Base-by-base conservation (phyloP, 2,329 filamentous ascomycete species). In the Ophiognomonia clavigignenti-juglandacearum region DNA sequence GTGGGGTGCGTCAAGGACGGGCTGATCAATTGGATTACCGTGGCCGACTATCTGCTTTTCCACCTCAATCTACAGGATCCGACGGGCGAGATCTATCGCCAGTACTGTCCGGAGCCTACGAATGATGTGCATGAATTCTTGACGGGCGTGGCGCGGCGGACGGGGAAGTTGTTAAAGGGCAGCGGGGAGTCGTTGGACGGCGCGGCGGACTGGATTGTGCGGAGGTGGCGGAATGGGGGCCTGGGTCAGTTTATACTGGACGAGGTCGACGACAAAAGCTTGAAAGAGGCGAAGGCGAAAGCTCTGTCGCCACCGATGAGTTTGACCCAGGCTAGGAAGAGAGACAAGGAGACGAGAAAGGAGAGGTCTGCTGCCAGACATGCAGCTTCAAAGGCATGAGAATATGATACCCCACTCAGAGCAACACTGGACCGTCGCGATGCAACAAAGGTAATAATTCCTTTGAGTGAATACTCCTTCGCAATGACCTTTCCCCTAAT, bases 1-100 rank as follows among this genome's bases (percentile, higher is more conserved):
- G 90, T 88, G 43, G 89, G 92, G 18, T 88, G 86, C 63, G 89
- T 98, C 45, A 95, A 95, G 64, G 89, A 96, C 63, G 87, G 86
- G 0, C 77, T 97, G 31, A 83, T 98, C 44, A 77, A 85, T 2
- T 77, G 84, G 14, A 79, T 86, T 49, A 86, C 86, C 20, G 68
- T 97, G 10, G 91, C 87, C 27, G 93, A 98, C 62, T 98, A 96
- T 64, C 74, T 97, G 18, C 80, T 98, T 7, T 97, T 81, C 67
- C 83, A 83, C 46, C 73, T 97, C 48, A 98, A 98, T 62, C 68
- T 75, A 31, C 70, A 75, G 48, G 74, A 85, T 55, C 79, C 85
- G 0, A 53, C 56, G 2, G 49, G 49, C 6, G 26, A 49, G 38
- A 59, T 83, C 6, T 95, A 95, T 65, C 59, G 63, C 1, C 72